Evolutionary conservation across 306 rosid species (phyloP).

Genomic region (Vigna trinervia): DNA sequence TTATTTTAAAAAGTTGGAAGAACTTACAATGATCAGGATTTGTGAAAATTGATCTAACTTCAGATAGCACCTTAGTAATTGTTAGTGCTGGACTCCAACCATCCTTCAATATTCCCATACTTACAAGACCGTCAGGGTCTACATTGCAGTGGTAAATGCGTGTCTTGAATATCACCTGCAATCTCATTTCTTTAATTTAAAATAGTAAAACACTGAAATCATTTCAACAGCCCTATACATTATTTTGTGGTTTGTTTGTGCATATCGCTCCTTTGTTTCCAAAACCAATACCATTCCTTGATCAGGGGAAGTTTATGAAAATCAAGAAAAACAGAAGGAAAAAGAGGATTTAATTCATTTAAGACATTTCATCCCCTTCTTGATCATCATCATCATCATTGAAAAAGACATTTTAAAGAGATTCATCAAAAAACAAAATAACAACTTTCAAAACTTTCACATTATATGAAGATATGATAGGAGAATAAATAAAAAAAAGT

Average conservation of each 20-base stretch:
- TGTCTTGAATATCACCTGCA: slow-evolving; percentile 86
- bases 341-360: no score
- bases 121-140: slow-evolving; percentile 64
- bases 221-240: neutral
- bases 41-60: slow-evolving; percentile 68
- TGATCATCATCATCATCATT: no score
- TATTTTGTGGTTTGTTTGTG: neutral
- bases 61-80: slow-evolving; percentile 76
- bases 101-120: slow-evolving; percentile 78
- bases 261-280: neutral
- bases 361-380: no score
- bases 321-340: slow-evolving; percentile 18
- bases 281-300: slow-evolving; percentile 8
- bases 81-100: slow-evolving; percentile 97
- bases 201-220: slow-evolving; percentile 24
- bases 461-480: no score
- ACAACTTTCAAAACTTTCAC: no score
- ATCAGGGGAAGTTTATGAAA: slow-evolving; percentile 8
- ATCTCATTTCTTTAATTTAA: slow-evolving; percentile 18
- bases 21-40: slow-evolving; percentile 87
- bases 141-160: slow-evolving; percentile 94
- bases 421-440: no score
- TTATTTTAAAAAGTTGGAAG: slow-evolving; percentile 12
- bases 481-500: no score
- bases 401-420: no score